Base-by-base conservation (phyloP, 169 alveolate genomes). In the Toxoplasma gondii region DNA sequence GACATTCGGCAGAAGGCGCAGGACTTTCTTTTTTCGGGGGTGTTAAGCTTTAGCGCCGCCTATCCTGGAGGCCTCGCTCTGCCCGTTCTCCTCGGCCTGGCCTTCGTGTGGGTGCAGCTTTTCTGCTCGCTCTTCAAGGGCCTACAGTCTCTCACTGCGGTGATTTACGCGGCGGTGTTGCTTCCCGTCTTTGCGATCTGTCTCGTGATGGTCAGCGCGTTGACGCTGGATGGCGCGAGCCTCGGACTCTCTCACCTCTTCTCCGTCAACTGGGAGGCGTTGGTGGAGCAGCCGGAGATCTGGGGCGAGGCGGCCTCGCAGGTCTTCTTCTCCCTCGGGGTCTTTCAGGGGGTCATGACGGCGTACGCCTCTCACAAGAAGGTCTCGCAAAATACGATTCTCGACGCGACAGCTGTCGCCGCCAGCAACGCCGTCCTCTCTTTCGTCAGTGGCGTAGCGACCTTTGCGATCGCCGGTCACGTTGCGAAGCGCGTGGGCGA, bases 291-390 rank as follows among this genome's bases (percentile, higher is more conserved):
- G 38, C 82, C 84, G 31, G 94, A 78, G 84, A 49, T 92, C 36
- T 92, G 94, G 94, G 92, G 84, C 12, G 94, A 81, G 36, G 94
- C 94, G 69, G 92, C 94, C 34, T 27, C 91, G 38, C 94, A 92
- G 69, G 94, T 92, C 34, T 92, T 92, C 53, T 92, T 92, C 74
- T 92, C 94, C 34, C 44, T 92, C 0, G 86, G 92, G 10, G 92
- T 92, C 1, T 92, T 81, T 58, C 87, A 58, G 31, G 91, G 94
- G 31, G 90, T 86, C 12, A 54, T 92, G 91, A 36, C 86, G 16
- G 70, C 84, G 53, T 92, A 58, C 45, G 92, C 94, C n/a, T 58
- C 94, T 5, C 82, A 41, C 94, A 91, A 91, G 67, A 24, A 29
- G 41, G 29, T n/a, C 45, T 27, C 53, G 29, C 84, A 78, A 19